phyloP scores from a whole-genome alignment of 1,284 basidiomycete species.

The Trametes polyzona region DNA sequence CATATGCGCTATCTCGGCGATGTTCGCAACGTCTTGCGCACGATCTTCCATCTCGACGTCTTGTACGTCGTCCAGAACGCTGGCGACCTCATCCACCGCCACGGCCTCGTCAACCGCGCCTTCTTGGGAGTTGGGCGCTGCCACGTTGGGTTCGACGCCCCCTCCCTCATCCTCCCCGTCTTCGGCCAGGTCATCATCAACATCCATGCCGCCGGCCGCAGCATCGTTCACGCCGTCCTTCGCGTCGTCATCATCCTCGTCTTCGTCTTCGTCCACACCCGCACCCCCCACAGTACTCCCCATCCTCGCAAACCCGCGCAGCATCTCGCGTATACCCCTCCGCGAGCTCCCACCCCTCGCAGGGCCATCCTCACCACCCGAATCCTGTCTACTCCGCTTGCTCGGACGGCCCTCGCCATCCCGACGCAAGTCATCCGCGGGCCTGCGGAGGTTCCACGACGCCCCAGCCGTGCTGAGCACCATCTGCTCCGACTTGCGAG shows the following conservation, averaged over 20 bases:
- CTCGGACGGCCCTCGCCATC: constrained; percentile 25
- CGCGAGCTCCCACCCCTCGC: constrained; percentile 30
- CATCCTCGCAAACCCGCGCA: constrained; percentile 57
- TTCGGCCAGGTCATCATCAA: constrained; percentile 14
- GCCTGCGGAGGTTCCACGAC: constrained; percentile 46
- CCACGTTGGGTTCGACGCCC: no score
- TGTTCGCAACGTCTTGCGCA: constrained; percentile 3
- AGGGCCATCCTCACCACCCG: not conserved
- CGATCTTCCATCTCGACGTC: constrained; percentile 17
- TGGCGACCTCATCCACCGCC: no score
- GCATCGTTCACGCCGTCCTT: constrained; percentile 12
- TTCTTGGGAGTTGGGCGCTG: no score
- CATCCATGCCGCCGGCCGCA: constrained; percentile 4
- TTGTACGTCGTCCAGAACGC: no score
- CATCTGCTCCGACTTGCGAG: constrained; percentile 40
- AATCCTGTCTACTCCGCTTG: constrained; percentile 26
- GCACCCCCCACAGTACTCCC: constrained; percentile 41
- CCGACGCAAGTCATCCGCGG: constrained; percentile 1
- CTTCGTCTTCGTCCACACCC: constrained; percentile 21
- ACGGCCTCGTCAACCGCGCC: no score
- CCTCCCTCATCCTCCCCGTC: not conserved
- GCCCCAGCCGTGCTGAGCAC: constrained; percentile 51
- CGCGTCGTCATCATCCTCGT: constrained; percentile 9
- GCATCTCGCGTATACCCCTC: constrained; percentile 45
- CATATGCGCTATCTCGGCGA: not conserved